Base-by-base conservation (phyloP, 805 yeast genomes). In the Clavispora asparagi region DNA sequence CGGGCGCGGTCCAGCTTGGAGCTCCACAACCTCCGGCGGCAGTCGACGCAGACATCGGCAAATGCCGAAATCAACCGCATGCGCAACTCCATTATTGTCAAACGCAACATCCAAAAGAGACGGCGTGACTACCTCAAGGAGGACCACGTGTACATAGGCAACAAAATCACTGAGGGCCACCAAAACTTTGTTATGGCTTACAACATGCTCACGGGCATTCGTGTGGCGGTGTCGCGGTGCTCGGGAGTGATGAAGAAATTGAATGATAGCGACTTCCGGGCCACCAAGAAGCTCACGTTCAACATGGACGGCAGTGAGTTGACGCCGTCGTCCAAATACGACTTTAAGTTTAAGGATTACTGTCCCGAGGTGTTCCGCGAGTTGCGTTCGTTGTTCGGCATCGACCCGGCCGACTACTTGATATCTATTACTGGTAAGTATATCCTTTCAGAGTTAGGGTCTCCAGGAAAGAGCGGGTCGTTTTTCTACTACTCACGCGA, bases 401-500 rank as follows among this genome's bases (percentile, higher is more conserved):
- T 94, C 27, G 98, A 94, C 59, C 96, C 96, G 3, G 98, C 97
- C 0, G 99, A 95, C 64, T 94, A 95, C 64, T 73, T 94, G 45
- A 83, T 92, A 56, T 88, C 97, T 0, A 74, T 94, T 54, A 92
- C 98, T 0, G 92, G 97, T 17, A 90, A 90, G 63, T 92, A 92
- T 60, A 87, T 94, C 51, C 76, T 94, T 33, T 85, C 94, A 26
- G 97, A 92, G 66, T 71, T 90, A 53, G 95, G 92, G 17, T 90
- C 97, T 1, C 97, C 98, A 0, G 99, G 99, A 4, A 94, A 94
- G 64, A 85, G 95, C 59, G 99, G 99, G 0, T 89, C 97, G 0
- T 92, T 92, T 60, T 94, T 94, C 62, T 94, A 94, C 70, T 95
- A 87, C 64, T 89, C 97, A 6, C 73, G 96, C 50, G 99, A 95